Percentiles rank a stretch among this genome's conserved stretches.
Conservation (phyloP, 2,329 filamentous ascomycete species). For the Penicillium sp. region DNA sequence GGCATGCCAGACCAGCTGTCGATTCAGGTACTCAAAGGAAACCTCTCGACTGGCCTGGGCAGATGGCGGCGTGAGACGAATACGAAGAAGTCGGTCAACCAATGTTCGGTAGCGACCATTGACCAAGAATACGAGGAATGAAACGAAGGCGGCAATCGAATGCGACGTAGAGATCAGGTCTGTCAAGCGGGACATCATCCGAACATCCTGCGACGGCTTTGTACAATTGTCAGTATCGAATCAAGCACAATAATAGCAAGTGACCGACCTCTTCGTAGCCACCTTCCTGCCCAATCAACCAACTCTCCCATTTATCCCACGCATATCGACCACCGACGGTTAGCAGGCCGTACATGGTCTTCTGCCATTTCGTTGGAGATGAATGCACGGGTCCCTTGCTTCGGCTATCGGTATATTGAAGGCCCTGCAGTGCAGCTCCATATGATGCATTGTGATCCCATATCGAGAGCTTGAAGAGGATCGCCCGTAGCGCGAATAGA, state of each 20-base stretch:
- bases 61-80: slow-evolving; percentile 80
- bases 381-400: slow-evolving; percentile 60
- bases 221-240: slow-evolving; percentile 15
- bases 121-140: slow-evolving; percentile 86
- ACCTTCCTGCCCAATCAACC: slow-evolving; percentile 73
- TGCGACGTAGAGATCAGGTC: slow-evolving; percentile 69
- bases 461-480: slow-evolving; percentile 90
- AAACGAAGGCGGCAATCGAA: slow-evolving; percentile 75
- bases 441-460: slow-evolving; percentile 98
- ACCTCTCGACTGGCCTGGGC: slow-evolving; percentile 87
- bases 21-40: slow-evolving; percentile 95
- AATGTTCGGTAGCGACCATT: slow-evolving; percentile 90
- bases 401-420: slow-evolving; percentile 84
- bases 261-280: slow-evolving; percentile 61
- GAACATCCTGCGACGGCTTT: slow-evolving; percentile 50
- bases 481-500: slow-evolving; percentile 68
- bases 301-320: slow-evolving; percentile 90
- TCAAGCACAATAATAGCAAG: neutral
- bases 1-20: slow-evolving; percentile 98
- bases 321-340: slow-evolving; percentile 86
- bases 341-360: slow-evolving; percentile 75
- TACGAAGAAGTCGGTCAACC: slow-evolving; percentile 76
- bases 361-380: slow-evolving; percentile 77
- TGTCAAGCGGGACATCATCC: slow-evolving; percentile 66
- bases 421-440: slow-evolving; percentile 86